These are phyloP conservation scores for Pseudohyphozyma bogoriensis DNA, from an alignment of 768 basidiomycete species.

Conservation along the genomic window DNA sequence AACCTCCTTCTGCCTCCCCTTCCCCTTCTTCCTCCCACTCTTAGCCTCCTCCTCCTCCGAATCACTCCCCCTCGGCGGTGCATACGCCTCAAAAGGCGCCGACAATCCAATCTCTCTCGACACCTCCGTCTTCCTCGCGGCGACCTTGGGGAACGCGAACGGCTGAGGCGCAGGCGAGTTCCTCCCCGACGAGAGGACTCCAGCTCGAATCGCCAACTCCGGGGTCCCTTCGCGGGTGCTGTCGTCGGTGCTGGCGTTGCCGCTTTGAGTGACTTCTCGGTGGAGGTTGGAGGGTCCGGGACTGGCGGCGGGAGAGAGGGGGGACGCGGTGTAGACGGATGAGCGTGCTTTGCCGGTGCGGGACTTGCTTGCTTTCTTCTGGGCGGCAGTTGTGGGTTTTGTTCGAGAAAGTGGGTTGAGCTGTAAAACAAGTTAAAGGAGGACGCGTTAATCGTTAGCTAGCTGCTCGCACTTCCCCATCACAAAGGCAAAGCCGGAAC, in stretches of 20 bases:
- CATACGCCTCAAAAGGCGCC: background rate
- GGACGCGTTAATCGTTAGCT: background rate
- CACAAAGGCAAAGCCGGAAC: background rate
- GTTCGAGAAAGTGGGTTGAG: background rate
- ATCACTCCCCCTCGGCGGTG: background rate
- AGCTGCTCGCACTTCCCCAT: background rate
- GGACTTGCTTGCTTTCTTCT: background rate
- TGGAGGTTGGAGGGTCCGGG: background rate
- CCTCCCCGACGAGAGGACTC: background rate
- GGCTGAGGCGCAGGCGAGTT: background rate
- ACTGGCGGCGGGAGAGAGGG: background rate
- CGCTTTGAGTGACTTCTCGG: background rate
- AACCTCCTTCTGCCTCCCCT: background rate
- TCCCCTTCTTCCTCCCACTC: constrained; percentile 1
- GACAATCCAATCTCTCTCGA: background rate
- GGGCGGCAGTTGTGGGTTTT: background rate
- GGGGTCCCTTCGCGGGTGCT: background rate
- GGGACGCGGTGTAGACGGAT: background rate
- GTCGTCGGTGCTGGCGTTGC: background rate
- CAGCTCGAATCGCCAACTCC: background rate
- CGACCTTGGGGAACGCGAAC: background rate
- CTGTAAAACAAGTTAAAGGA: background rate
- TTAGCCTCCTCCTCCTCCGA: background rate
- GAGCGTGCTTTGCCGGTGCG: background rate
- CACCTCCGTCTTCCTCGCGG: background rate